Base-by-base conservation (phyloP, 1,284 basidiomycete species). In the Wolfiporia cocos region DNA sequence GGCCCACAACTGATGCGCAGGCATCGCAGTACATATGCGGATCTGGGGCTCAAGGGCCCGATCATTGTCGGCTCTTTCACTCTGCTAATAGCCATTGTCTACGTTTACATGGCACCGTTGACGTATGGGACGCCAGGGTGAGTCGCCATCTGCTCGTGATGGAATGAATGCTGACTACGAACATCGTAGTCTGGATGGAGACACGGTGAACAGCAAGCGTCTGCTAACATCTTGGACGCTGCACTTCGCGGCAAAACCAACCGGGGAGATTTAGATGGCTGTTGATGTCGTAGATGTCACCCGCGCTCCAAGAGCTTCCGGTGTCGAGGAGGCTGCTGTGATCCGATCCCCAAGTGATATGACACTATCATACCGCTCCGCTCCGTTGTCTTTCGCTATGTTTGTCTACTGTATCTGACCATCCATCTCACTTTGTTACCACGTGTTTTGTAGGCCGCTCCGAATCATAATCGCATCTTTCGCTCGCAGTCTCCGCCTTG, bases 41-140 rank as follows among this genome's bases (percentile, higher is more conserved):
- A 90, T 55, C 70, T 90, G 20, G 82, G 83, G 24, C 59, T 81
- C 52, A 81, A 80, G 48, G 84, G 80, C 21, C 74, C 79, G 18
- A 61, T 81, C 34, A 72, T 78, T n/a, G 70, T 83, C n/a, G 69
- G 74, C 9, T 55, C 70, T 4, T 85, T 78, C 51, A 65, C 74
- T 41, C 49, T 88, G 31, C 50, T 73, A 29, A 66, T 92, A 63
- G 73, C 92, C 45, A 67, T 67, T 32, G 73, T 84, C 67, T 92
- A 84, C 54, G 51, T 77, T 34, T 96, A 78, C 70, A 69, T 93
- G 41, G 74, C 86, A 19, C 93, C 93, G 29, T 68, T 97, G 55
- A 96, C 93, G 9, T 97, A 94, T 61, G 94, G 92, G 37, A 86
- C 86, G 20, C 86, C 90, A 49, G 87, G 91, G 90, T 92, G 66